A percentile compares a stretch with the other conserved stretches of the same genome.
These are phyloP conservation scores for Oryza punctata DNA, from an alignment of 176 grass and related monocot genomes.

Conservation along the genomic window DNA sequence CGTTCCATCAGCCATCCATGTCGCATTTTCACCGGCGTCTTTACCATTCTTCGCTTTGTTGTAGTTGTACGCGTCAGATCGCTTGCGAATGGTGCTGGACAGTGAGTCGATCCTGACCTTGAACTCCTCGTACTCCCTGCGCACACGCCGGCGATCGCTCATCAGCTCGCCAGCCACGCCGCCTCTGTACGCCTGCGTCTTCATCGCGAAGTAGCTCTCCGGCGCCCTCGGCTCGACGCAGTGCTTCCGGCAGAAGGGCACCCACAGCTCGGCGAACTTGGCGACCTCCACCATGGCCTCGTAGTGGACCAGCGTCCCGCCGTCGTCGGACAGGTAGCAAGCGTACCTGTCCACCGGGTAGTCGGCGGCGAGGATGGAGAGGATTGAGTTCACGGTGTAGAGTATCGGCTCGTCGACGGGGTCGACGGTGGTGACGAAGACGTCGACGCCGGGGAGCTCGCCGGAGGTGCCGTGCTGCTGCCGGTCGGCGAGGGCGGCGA, in stretches of 20 bases:
- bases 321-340: slow-evolving; percentile 55
- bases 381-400: slow-evolving; percentile 53
- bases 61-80: slow-evolving; percentile 41
- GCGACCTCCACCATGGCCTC: slow-evolving; percentile 46
- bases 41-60: neutral
- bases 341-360: slow-evolving; percentile 50
- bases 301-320: slow-evolving; percentile 43
- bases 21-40: slow-evolving; percentile 14
- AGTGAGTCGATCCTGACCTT: slow-evolving; percentile 51
- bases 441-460: slow-evolving; percentile 42
- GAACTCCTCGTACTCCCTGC: slow-evolving; percentile 50
- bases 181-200: slow-evolving; percentile 16
- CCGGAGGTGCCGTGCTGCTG: neutral
- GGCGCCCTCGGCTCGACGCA: slow-evolving; percentile 42
- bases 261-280: slow-evolving; percentile 35
- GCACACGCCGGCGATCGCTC: slow-evolving; percentile 39
- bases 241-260: slow-evolving; percentile 51
- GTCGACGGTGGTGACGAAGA: slow-evolving; percentile 57
- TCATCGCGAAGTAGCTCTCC: slow-evolving; percentile 43
- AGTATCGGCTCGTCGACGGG: slow-evolving; percentile 47
- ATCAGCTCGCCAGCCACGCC: slow-evolving; percentile 10
- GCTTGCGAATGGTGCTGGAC: slow-evolving; percentile 19
- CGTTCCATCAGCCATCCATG: slow-evolving; percentile 61
- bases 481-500: slow-evolving; percentile 31
- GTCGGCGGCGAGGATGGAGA: slow-evolving; percentile 57